Conservation (phyloP, 1,284 basidiomycete species). For the Microbotryum violaceum region DNA sequence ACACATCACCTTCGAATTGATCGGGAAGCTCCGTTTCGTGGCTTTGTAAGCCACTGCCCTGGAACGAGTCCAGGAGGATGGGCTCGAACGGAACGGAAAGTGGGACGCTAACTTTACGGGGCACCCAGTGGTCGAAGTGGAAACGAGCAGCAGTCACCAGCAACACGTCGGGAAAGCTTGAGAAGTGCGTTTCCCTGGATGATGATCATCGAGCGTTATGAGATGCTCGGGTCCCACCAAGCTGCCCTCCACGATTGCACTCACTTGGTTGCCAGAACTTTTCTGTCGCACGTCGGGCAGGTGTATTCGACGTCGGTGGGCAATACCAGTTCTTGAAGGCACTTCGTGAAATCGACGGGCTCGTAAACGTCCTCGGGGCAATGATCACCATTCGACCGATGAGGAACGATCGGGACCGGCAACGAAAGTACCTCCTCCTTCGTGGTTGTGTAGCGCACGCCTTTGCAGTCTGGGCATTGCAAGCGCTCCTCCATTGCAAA, state of each 20-base stretch:
- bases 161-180: constrained; percentile 80
- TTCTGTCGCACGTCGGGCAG: constrained; percentile 56
- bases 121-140: constrained; percentile 94
- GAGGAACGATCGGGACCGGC: constrained; percentile 69
- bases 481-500: constrained; percentile 80
- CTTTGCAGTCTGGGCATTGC: constrained; percentile 70
- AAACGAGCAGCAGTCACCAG: constrained; percentile 91
- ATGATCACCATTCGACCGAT: constrained; percentile 39
- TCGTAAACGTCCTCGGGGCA: constrained; percentile 51
- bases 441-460: constrained; percentile 85
- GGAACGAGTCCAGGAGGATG: constrained; percentile 60
- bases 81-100: constrained; percentile 61
- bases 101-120: constrained; percentile 87
- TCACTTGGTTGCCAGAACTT: constrained; percentile 59
- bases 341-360: constrained; percentile 59
- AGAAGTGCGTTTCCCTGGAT: constrained; percentile 62
- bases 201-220: constrained; percentile 28
- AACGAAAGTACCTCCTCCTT: constrained; percentile 53
- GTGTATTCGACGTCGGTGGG: constrained; percentile 60
- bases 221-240: too few species aligned
- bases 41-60: constrained; percentile 64
- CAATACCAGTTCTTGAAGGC: constrained; percentile 60
- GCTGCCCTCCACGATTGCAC: constrained; percentile 29
- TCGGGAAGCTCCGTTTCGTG: constrained; percentile 69
- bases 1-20: constrained; percentile 43